Evolutionary conservation across 2,329 filamentous ascomycete genomes (phyloP).

Genomic region (Xylaria sp.): DNA sequence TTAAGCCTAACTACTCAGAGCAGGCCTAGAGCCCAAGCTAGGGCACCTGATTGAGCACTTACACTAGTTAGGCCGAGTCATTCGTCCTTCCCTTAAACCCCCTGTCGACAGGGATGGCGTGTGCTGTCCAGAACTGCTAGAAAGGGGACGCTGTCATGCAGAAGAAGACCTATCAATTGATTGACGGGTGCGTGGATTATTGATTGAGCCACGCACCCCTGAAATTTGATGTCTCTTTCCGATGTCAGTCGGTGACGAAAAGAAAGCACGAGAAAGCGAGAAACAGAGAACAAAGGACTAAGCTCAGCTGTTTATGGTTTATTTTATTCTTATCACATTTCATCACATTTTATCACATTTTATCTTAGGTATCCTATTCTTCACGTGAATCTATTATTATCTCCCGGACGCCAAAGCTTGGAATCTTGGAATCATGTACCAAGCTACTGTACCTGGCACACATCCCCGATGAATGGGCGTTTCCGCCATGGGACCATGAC

Average conservation of each 20-base stretch:
- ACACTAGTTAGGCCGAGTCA: slow-evolving; percentile 14
- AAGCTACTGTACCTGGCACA: background rate
- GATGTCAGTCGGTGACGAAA: background rate
- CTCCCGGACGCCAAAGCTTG: background rate
- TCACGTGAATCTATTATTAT: slow-evolving; percentile 3
- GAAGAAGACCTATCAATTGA: slow-evolving; percentile 13
- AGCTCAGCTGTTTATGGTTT: too few relatives aligned
- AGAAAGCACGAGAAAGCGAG: background rate
- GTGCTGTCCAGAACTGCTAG: slow-evolving; percentile 24
- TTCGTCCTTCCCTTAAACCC: slow-evolving; percentile 21
- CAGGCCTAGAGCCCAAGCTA: slow-evolving; percentile 17
- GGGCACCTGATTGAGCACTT: slow-evolving; percentile 23
- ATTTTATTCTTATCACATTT: too few relatives aligned
- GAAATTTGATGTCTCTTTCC: slow-evolving; percentile 27
- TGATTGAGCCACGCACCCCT: slow-evolving; percentile 30
- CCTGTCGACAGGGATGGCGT: slow-evolving; percentile 27
- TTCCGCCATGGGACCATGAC: too few relatives aligned
- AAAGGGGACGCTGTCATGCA: slow-evolving; percentile 31
- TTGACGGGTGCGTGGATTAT: slow-evolving; percentile 12
- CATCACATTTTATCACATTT: too few relatives aligned
- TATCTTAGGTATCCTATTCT: too few relatives aligned
- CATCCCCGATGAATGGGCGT: too few relatives aligned
- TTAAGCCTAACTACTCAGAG: background rate
- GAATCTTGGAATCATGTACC: background rate
- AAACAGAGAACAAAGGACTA: background rate